These are phyloP conservation scores for Quercus gilva DNA, from an alignment of 306 rosid genomes.

Conservation along the genomic window DNA sequence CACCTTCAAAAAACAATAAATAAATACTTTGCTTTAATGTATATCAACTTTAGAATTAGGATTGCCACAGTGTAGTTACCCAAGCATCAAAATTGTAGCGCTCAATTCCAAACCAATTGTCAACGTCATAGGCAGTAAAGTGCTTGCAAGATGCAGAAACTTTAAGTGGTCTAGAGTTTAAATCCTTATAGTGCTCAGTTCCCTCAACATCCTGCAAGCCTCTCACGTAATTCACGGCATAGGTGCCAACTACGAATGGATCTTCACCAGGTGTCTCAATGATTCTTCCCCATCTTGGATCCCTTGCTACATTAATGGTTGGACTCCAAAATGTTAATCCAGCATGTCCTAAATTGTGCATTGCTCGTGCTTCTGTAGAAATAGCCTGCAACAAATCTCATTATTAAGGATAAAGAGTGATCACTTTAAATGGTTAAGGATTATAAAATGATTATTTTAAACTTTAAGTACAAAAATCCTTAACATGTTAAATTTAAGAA, in stretches of 20 bases:
- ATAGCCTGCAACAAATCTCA: too few species aligned
- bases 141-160: constrained; percentile 19
- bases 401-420: too few species aligned
- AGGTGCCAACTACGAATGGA: constrained; percentile 9
- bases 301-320: constrained; percentile 13
- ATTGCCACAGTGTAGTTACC: neutral
- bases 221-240: constrained; percentile 15
- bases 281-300: constrained; percentile 26
- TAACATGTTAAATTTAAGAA: too few species aligned
- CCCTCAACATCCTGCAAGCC: constrained; percentile 26
- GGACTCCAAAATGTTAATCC: neutral
- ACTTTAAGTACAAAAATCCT: too few species aligned
- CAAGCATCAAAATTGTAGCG: constrained; percentile 14
- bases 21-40: too few species aligned
- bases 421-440: too few species aligned
- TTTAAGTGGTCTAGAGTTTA: constrained; percentile 22
- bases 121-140: constrained; percentile 10
- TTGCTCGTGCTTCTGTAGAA: too few species aligned
- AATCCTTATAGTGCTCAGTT: neutral
- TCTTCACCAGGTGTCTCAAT: constrained; percentile 21
- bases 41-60: too few species aligned
- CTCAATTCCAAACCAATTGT: constrained; percentile 7
- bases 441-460: too few species aligned
- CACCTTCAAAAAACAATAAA: too few species aligned
- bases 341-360: too few species aligned